These are phyloP conservation scores for Rhinocladiella mackenziei DNA, from an alignment of 2,329 filamentous ascomycete species.

Conservation along the genomic window DNA sequence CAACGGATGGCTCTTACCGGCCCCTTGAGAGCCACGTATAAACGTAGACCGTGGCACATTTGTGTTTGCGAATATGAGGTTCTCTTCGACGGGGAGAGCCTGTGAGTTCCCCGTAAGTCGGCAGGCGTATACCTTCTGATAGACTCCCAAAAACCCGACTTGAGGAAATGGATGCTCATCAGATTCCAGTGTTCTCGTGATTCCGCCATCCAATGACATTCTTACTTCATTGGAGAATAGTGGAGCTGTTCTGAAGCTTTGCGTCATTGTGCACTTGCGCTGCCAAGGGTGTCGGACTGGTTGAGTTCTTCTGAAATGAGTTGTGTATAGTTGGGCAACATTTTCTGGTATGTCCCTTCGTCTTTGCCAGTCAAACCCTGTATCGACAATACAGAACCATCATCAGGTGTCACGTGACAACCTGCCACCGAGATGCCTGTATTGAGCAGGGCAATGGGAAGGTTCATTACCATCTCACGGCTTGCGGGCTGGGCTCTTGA, in stretches of 20 bases:
- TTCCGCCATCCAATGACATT: background rate
- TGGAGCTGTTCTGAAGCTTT: slow-evolving; percentile 15
- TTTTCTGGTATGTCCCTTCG: background rate
- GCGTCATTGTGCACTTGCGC: background rate
- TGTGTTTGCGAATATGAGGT: slow-evolving; percentile 44
- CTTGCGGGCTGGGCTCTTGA: too few species aligned
- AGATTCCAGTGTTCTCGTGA: background rate
- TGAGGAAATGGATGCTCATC: slow-evolving; percentile 23
- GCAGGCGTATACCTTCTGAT: slow-evolving; percentile 21
- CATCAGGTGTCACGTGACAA: too few species aligned
- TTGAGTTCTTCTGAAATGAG: background rate
- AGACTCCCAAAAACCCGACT: slow-evolving; percentile 30
- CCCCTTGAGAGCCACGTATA: slow-evolving; percentile 61
- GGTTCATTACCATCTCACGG: too few species aligned
- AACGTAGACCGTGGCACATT: slow-evolving; percentile 57
- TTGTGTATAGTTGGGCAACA: background rate
- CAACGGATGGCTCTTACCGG: slow-evolving; percentile 59
- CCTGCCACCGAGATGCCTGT: too few species aligned
- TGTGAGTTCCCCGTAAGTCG: slow-evolving; percentile 1
- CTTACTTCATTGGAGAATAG: slow-evolving; percentile 18
- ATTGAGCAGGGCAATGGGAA: too few species aligned
- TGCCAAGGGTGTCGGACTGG: background rate
- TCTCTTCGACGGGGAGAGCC: slow-evolving; percentile 12
- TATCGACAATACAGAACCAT: background rate
- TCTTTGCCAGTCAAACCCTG: background rate